A percentile compares a stretch with the other conserved stretches of the same genome.
Evolutionary conservation across 371 early-diverging fungal genomes (phyloP).

Genomic region (Mortierella sp.): DNA sequence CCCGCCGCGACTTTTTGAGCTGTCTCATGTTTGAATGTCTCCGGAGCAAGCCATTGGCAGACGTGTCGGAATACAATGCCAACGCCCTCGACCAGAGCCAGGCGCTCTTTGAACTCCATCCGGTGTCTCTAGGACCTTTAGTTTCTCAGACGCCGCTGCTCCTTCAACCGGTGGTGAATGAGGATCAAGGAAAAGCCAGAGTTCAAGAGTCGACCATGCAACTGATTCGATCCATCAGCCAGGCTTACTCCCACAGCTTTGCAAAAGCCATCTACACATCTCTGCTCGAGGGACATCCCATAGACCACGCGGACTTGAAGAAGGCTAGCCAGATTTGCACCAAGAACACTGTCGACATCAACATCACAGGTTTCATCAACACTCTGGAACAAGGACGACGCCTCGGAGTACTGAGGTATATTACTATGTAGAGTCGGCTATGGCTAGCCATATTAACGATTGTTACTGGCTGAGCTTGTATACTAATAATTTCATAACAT

Average conservation of each 20-base stretch:
- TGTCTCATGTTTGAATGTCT: constrained; percentile 71
- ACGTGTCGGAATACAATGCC: constrained; percentile 34
- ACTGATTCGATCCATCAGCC: constrained; percentile 45
- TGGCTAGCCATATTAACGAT: too few species aligned
- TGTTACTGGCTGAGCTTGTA: neutral
- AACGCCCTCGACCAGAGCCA: constrained; percentile 33
- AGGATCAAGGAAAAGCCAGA: constrained; percentile 45
- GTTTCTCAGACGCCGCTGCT: constrained; percentile 32
- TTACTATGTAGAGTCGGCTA: neutral
- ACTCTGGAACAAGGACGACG: constrained; percentile 70
- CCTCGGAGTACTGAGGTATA: constrained; percentile 59
- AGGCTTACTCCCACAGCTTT: constrained; percentile 70
- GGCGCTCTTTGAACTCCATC: constrained; percentile 44
- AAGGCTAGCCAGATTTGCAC: constrained; percentile 76
- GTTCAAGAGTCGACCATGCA: constrained; percentile 52
- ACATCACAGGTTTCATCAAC: constrained; percentile 82
- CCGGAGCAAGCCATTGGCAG: constrained; percentile 62
- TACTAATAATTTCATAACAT: neutral
- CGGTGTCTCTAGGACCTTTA: constrained; percentile 27
- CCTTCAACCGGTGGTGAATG: constrained; percentile 49
- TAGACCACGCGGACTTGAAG: constrained; percentile 71
- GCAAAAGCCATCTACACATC: constrained; percentile 75
- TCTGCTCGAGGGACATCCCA: constrained; percentile 71
- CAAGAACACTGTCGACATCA: constrained; percentile 76
- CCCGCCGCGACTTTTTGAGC: constrained; percentile 46